These are phyloP conservation scores for Lentinula detonsa DNA, from an alignment of 768 basidiomycete genomes.

Conservation along the genomic window DNA sequence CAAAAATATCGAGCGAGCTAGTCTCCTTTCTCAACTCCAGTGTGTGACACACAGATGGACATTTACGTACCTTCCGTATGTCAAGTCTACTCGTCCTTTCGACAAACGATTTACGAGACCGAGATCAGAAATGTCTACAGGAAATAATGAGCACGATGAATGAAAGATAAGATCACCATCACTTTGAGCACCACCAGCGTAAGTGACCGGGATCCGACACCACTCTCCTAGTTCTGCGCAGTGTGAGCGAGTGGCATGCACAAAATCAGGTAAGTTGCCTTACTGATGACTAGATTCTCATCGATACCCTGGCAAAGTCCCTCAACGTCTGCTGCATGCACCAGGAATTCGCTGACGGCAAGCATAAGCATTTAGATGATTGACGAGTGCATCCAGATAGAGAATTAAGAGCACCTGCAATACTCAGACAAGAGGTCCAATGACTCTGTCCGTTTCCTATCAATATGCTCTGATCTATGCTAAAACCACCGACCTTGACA, in stretches of 20 bases:
- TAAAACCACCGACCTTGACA: conserved; percentile 54
- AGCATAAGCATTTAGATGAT: neutral
- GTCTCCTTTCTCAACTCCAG: neutral
- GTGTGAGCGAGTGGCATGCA: conserved; percentile 8
- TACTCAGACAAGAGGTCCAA: conserved; percentile 71
- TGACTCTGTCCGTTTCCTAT: conserved; percentile 45
- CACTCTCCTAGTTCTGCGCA: conserved; percentile 79
- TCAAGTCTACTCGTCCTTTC: conserved; percentile 63
- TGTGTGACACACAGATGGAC: neutral
- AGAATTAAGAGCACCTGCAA: conserved; percentile 56
- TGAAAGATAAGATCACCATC: conserved; percentile 1
- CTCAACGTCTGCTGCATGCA: conserved; percentile 99
- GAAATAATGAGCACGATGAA: neutral
- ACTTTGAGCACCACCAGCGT: conserved; percentile 96
- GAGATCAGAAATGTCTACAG: conserved; percentile 72
- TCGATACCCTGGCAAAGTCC: conserved; percentile 97
- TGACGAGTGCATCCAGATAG: neutral
- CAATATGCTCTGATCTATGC: neutral
- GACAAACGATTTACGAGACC: conserved; percentile 77
- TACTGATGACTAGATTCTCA: conserved; percentile 76
- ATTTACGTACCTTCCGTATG: conserved; percentile 24
- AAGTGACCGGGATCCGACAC: conserved; percentile 89
- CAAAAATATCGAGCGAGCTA: conserved; percentile 57
- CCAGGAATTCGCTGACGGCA: conserved; percentile 71
- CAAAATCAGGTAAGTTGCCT: conserved; percentile 18